Base-by-base conservation (phyloP, 2,329 filamentous ascomycete genomes). In the Parafenestella ontariensis region DNA sequence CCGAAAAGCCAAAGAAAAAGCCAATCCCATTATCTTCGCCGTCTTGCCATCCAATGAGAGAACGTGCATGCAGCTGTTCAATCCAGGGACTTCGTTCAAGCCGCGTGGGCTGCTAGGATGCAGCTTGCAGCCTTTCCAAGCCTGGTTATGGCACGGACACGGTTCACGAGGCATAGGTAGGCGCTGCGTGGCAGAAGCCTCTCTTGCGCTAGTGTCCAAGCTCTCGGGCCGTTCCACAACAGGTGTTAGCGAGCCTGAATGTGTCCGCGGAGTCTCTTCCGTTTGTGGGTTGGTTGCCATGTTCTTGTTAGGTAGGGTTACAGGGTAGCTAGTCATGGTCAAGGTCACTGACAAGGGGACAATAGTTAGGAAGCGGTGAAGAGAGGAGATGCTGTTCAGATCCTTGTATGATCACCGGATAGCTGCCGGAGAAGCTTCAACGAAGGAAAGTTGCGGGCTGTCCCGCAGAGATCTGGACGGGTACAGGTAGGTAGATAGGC, bases 221-320 rank as follows among this genome's bases (percentile, higher is more conserved):
- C 23, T 45, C 17, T 33, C 58, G 48, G 52, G 33, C 54, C 49
- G 58, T 56, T n/a, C 54, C 48, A 61, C 48, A 40, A 39, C 48
- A 56, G 33, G 46, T 41, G 28, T 40, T 26, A 58, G 46, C 41
- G 45, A 40, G n/a, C 17, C 33, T 41, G 10, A 21, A 56, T 34
- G 49, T 24, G 49, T 29, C 37, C 33, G 45, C 31, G 44, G 49
- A 49, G 41, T 42, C 46, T 50, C 42, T 46, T 29, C 43, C 37
- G 40, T 26, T 36, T 23, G 43, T 49, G 29, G 47, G 20, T 36
- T 36, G 18, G 37, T 21, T 15, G 39, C 11, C 26, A 41, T 41
- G 18, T 31, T 34, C 26, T 28, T 23, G 13, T 21, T 24, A 29
- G 11, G n/a, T 11, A 8, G 8, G 2, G 28, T 36, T 21, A 49